These are phyloP conservation scores for Phytopythium vexans DNA, from an alignment of 352 stramenopile genomes.

Conservation along the genomic window DNA sequence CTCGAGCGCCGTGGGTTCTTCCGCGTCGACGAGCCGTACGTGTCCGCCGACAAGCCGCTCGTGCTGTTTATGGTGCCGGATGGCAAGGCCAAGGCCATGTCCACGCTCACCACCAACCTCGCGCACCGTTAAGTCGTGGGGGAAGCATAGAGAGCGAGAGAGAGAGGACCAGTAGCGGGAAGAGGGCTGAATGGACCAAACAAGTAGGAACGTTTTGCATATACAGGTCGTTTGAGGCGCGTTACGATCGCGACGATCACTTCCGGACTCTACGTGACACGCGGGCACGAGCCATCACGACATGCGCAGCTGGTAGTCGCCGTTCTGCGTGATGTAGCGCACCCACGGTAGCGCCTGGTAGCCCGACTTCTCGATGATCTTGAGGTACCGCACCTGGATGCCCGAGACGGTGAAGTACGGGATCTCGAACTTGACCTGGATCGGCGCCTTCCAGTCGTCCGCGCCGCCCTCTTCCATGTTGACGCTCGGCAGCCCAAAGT, in stretches of 20 bases:
- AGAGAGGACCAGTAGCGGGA: background rate
- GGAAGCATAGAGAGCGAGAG: background rate
- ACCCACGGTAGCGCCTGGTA: slow-evolving; percentile 99
- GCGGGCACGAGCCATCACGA: slow-evolving; percentile 52
- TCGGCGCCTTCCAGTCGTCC: slow-evolving; percentile 90
- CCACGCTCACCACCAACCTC: slow-evolving; percentile 84
- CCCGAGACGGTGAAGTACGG: slow-evolving; percentile 95
- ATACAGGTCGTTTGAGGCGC: too few species aligned
- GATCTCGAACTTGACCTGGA: slow-evolving; percentile 97
- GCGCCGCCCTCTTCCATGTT: slow-evolving; percentile 74
- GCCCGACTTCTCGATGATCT: slow-evolving; percentile 99
- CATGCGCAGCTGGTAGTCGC: slow-evolving; percentile 99
- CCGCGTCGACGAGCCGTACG: slow-evolving; percentile 84
- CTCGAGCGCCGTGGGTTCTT: slow-evolving; percentile 98
- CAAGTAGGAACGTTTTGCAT: too few species aligned
- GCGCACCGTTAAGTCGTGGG: slow-evolving; percentile 53
- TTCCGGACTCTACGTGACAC: too few species aligned
- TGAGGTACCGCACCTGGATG: slow-evolving; percentile 99
- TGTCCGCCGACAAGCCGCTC: slow-evolving; percentile 87
- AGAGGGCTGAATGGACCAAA: too few species aligned
- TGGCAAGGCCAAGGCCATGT: slow-evolving; percentile 93
- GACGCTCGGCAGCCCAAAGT: slow-evolving; percentile 98
- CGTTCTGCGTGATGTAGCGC: slow-evolving; percentile 99
- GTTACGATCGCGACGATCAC: too few species aligned
- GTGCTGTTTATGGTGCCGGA: slow-evolving; percentile 99